Evolutionary conservation across 2,329 filamentous ascomycete species (phyloP).

Genomic region (Aureobasidium pullulans): DNA sequence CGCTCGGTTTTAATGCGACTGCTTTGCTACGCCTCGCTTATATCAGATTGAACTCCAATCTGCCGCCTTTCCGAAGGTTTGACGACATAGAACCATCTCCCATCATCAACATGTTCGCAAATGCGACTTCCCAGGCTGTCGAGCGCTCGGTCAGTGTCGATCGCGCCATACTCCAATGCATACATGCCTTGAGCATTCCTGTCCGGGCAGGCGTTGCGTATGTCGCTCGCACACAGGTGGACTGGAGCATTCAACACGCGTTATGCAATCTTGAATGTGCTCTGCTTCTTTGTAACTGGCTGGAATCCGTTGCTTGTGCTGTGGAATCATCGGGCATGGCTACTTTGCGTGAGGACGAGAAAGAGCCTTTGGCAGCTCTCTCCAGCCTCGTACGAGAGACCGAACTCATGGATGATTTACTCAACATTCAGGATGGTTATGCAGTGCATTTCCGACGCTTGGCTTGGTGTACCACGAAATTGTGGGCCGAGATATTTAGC

Average conservation of each 20-base stretch:
- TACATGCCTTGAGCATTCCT: constrained; percentile 49
- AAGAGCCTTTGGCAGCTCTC: too few relatives aligned
- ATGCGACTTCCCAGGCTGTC: constrained; percentile 30
- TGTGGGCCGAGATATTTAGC: too few relatives aligned
- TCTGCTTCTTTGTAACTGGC: constrained; percentile 48
- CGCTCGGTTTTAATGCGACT: constrained; percentile 37
- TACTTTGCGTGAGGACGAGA: too few relatives aligned
- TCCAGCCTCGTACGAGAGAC: too few relatives aligned
- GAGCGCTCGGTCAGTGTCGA: constrained; percentile 43
- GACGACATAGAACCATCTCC: constrained; percentile 36
- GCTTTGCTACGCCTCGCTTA: constrained; percentile 41
- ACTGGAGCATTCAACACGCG: constrained; percentile 51
- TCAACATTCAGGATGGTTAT: too few relatives aligned
- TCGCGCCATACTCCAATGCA: constrained; percentile 45
- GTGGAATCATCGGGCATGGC: too few relatives aligned
- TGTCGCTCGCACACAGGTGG: constrained; percentile 50
- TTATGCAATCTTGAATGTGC: constrained; percentile 49
- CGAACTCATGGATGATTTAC: too few relatives aligned
- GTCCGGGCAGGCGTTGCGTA: constrained; percentile 48
- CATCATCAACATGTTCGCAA: constrained; percentile 34
- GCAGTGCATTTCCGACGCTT: too few relatives aligned
- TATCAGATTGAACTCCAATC: constrained; percentile 39
- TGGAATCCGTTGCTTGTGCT: constrained; percentile 24
- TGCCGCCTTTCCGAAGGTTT: constrained; percentile 37
- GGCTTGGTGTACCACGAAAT: too few relatives aligned